Evolutionary conservation across 2,329 filamentous ascomycete species (phyloP).

Genomic region (Periconia digitata): DNA sequence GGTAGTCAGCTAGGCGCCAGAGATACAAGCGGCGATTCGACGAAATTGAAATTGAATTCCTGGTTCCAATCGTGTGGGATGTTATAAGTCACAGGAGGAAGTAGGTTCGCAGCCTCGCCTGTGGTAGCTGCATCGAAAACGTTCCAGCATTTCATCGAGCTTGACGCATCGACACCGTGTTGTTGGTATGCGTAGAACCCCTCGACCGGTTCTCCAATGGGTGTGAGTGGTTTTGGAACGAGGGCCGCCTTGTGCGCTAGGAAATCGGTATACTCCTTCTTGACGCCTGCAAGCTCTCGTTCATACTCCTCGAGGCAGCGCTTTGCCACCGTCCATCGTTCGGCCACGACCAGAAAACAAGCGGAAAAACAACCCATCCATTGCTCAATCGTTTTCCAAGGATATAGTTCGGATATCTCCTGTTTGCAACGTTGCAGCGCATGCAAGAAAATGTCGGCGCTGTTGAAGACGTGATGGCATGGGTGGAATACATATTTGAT

Average conservation of each 20-base stretch:
- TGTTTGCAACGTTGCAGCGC: slow-evolving; percentile 33
- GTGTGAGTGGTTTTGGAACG: slow-evolving; percentile 12
- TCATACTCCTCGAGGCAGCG: slow-evolving; percentile 40
- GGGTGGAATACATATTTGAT: slow-evolving; percentile 44
- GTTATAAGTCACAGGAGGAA: slow-evolving; percentile 23
- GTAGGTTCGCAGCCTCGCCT: slow-evolving; percentile 20
- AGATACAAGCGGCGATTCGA: slow-evolving; percentile 11
- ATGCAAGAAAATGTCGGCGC: slow-evolving; percentile 35
- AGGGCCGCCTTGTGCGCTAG: slow-evolving; percentile 30
- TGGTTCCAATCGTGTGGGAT: slow-evolving; percentile 35
- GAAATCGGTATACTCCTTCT: slow-evolving; percentile 37
- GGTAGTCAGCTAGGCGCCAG: not conserved
- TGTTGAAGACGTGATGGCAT: slow-evolving; percentile 39
- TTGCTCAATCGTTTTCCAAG: slow-evolving; percentile 28
- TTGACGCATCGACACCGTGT: slow-evolving; percentile 22
- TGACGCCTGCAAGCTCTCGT: slow-evolving; percentile 30
- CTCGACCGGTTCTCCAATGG: slow-evolving; percentile 6
- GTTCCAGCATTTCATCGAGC: slow-evolving; percentile 27
- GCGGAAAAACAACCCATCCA: slow-evolving; percentile 35
- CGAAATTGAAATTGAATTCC: slow-evolving; percentile 33
- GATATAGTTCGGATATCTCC: slow-evolving; percentile 30
- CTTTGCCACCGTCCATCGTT: slow-evolving; percentile 38
- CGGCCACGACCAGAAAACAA: slow-evolving; percentile 37
- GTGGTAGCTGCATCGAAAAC: slow-evolving; percentile 33
- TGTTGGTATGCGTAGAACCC: slow-evolving; percentile 19